Percentiles rank a stretch among this genome's conserved stretches.
phyloP scores from a whole-genome alignment of 176 grass and related monocot genomes.

The Tuctoria greenei region DNA sequence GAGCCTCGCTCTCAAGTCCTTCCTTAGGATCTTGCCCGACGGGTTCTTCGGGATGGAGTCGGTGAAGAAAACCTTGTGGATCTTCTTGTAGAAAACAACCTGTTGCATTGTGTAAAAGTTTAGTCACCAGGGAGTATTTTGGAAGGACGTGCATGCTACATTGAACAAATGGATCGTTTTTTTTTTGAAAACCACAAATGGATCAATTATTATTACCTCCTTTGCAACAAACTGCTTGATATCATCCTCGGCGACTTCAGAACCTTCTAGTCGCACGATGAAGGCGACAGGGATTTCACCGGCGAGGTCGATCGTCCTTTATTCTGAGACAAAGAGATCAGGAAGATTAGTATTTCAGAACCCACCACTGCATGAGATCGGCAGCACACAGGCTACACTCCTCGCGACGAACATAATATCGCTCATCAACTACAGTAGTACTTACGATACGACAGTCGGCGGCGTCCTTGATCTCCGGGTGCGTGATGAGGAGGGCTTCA shows the following conservation, averaged over 20 bases:
- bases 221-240: slow-evolving; percentile 82
- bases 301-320: slow-evolving; percentile 71
- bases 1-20: slow-evolving; percentile 90
- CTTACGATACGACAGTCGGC: slow-evolving; percentile 88
- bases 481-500: slow-evolving; percentile 79
- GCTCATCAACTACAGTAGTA: slow-evolving; percentile 11
- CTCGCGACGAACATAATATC: no score
- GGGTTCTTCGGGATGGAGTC: slow-evolving; percentile 86
- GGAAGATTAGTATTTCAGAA: not conserved
- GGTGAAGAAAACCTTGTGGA: slow-evolving; percentile 83
- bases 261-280: slow-evolving; percentile 52
- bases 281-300: slow-evolving; percentile 88
- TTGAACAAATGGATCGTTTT: slow-evolving; percentile 4
- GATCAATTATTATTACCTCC: slow-evolving; percentile 45
- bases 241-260: slow-evolving; percentile 70
- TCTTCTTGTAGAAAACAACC: slow-evolving; percentile 97
- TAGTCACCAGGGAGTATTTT: not conserved
- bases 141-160: not conserved
- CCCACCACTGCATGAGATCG: not conserved
- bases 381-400: not conserved
- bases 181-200: no score
- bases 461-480: slow-evolving; percentile 76
- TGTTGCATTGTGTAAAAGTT: slow-evolving; percentile 13
- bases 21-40: slow-evolving; percentile 93
- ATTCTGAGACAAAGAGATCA: slow-evolving; percentile 38